Evolutionary conservation across 441 rosid species (phyloP), one percentile per base, ranked within the genome.

Genomic region (Corymbia citriodora): DNA sequence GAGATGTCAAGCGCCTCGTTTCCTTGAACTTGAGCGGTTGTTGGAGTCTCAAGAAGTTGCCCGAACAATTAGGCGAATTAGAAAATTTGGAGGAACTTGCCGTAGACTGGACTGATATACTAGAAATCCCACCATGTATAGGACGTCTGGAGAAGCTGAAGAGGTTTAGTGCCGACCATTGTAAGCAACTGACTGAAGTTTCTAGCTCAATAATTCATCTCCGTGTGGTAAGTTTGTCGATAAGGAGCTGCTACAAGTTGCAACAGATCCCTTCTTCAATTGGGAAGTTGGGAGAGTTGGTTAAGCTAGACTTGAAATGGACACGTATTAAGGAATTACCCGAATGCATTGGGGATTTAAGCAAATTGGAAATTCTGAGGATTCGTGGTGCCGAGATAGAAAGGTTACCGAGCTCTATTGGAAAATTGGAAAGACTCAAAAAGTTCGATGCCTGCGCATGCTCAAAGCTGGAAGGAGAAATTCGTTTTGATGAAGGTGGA

Each of bases 301-400:
- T 57, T 57, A 29, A 23, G 29, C 1, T 57, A 29, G 13, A 57
- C 0, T 57, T 57, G n/a, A n/a, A n/a, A n/a, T n/a, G 0, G 0
- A 9, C 29, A 23, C 0, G 3, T 6, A 0, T 57, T 57, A 1
- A 10, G 29, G 0, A 59, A 25, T 59, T 59, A 25, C 63, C 63
- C 0, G 0, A 59, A 59, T 23, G 5, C 14, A 59, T 59, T 1
- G 63, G n/a, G n/a, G n/a, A 59, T 10, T 23, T 59, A 7, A 59
- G 23, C 3, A 59, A 59, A 59, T 59, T 59, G 13, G 10, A 59
- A 59, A 59, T 59, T 59, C 0, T 59, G 14, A 59, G 13, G 14
- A 59, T 59, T 23, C 0, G 0, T 0, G 0, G 0, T 23, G 2
- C 0, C 29, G 0, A 4, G 1, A 4, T 57, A 23, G 4, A 57